These are phyloP conservation scores for Phytophthora aleatoria DNA, from an alignment of 352 stramenopile genomes.

Conservation along the genomic window DNA sequence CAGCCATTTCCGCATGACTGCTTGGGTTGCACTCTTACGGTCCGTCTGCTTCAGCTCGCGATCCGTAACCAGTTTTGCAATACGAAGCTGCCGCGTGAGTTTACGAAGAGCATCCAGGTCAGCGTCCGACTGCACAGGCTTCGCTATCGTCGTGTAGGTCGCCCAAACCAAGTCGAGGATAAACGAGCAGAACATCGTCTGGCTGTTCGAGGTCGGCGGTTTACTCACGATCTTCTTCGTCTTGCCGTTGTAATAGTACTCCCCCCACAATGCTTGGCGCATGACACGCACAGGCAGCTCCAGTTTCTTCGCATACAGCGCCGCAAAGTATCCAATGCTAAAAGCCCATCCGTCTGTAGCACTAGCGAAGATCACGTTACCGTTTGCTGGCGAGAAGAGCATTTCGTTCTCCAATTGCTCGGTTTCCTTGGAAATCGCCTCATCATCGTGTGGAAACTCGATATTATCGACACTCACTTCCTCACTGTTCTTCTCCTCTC, in stretches of 20 bases:
- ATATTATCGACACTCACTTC: slow-evolving; percentile 22
- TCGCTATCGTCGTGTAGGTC: slow-evolving; percentile 73
- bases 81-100: slow-evolving; percentile 66
- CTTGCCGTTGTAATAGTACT: slow-evolving; percentile 92
- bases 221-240: slow-evolving; percentile 90
- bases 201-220: slow-evolving; percentile 65
- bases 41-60: slow-evolving; percentile 77
- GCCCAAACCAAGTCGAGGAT: slow-evolving; percentile 92
- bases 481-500: slow-evolving; percentile 18
- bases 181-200: slow-evolving; percentile 93
- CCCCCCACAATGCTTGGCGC: slow-evolving; percentile 89
- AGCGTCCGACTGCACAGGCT: slow-evolving; percentile 48
- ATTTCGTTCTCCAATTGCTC: slow-evolving; percentile 70
- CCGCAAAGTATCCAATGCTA: slow-evolving; percentile 80
- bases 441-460: slow-evolving; percentile 39
- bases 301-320: slow-evolving; percentile 75
- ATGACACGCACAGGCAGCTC: slow-evolving; percentile 67
- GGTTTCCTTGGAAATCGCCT: slow-evolving; percentile 71
- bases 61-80: slow-evolving; percentile 71
- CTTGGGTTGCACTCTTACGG: slow-evolving; percentile 61
- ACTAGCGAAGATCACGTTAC: slow-evolving; percentile 94
- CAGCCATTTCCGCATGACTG: slow-evolving; percentile 91
- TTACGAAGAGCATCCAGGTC: slow-evolving; percentile 64
- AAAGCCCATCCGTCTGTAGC: slow-evolving; percentile 94
- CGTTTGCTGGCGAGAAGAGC: slow-evolving; percentile 85